Evolutionary conservation across 441 rosid genomes (phyloP), one percentile per base, ranked within the genome.

Genomic region (Manihot esculenta): DNA sequence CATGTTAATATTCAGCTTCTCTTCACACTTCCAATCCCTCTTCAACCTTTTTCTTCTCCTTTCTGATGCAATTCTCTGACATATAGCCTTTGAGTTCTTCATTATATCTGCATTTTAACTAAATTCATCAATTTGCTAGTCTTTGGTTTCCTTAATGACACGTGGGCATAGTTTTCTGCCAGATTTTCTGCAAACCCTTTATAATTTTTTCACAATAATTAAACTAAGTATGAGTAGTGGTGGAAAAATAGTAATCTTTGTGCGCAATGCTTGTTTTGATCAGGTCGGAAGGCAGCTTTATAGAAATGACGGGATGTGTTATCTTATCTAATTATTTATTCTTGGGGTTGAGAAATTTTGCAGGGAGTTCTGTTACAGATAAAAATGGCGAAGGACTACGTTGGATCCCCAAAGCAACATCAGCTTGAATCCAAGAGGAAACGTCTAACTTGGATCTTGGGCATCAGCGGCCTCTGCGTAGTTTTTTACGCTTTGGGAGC

Each of bases 401-500:
- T 80, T 48, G 92, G 89, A 74, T 85, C 93, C 35, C 88, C 89
- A 2, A 90, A 86, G 77, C 78, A 35, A 50, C 87, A 81, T 68
- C 87, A 87, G 49, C 81, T 80, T 30, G 96, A 92, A 73, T 72
- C 84, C 12, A 87, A 84, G 77, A 84, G 89, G 77, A 92, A 71
- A 78, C 88, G 90, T 53, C 81, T 94, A 38, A 87, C 92, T 51
- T 88, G 87, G 94, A 73, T 92, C 47, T 77, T 90, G 1, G 95
- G 89, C 44, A 88, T 88, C 17, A 84, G 97, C 35, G 91, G 91
- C 50, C 94, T 94, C 45, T 94, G 97, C 74, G 78, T 90, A 62
- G 64, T 92, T 78, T 94, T 86, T 66, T 92, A 92, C 66, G 81
- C 85, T 72, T 65, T 94, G 77, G 97, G 99, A 54, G 86, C 97